Base-by-base conservation (phyloP, 2,329 filamentous ascomycete species). In the Cladosporium halotolerans region DNA sequence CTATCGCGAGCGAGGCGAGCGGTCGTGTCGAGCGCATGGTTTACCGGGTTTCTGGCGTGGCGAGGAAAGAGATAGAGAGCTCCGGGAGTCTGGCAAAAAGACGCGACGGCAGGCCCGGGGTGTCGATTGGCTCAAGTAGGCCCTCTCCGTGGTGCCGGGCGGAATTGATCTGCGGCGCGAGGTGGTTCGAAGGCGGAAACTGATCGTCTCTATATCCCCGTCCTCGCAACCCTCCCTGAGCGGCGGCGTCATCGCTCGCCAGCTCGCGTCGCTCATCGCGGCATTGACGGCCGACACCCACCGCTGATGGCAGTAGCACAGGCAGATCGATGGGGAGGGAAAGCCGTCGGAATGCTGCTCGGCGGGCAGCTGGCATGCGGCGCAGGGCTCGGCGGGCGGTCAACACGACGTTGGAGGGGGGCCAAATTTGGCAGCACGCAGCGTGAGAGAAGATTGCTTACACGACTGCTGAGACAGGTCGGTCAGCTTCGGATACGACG, bases 381-480 rank as follows among this genome's bases (percentile, higher is more conserved):
- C 7, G 38, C 23, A n/a, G 36, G 16, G n/a, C 38, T 41, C 28
- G 8, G 32, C 41, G 9, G 4, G 10, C 10, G n/a, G 32, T 11
- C 48, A 44, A 51, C 48, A 39, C 10, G n/a, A n/a, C n/a, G 10
- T 14, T 9, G 10, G 8, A n/a, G n/a, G 8, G 11, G 4, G 4
- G 8, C 36, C 48, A 11, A 36, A 50, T 50, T 28, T n/a, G 28
- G 39, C 28, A 32, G 39, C 40, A 39, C 11, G 36, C 39, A 16
- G 42, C 31, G 8, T 9, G 23, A 14, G 6, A 6, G 8, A 14
- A 11, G 10, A 14, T 23, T 32, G 4, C 19, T 44, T 51, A 38
- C 39, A 50, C 47, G 39, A 50, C 31, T 6, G 40, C 48, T 51
- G 48, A 51, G 40, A 51, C 48, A 51, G 11, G 32, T 28, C 23